Conservation (phyloP, 768 basidiomycete genomes). For the Russula sp. region DNA sequence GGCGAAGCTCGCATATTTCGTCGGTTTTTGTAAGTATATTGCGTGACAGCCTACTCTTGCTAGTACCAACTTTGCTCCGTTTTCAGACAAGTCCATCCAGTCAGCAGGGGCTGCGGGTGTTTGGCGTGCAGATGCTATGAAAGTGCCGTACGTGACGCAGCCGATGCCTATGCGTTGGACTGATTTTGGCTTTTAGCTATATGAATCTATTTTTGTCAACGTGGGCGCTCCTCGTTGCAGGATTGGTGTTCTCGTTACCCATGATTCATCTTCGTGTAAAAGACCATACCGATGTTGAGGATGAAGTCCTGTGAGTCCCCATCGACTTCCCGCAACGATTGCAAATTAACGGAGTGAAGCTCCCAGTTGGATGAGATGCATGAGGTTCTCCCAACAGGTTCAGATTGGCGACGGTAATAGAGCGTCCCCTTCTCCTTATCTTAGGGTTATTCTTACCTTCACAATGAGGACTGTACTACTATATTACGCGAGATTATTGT, state of each 20-base stretch:
- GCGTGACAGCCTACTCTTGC: background rate
- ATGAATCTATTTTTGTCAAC: constrained; percentile 70
- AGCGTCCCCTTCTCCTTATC: background rate
- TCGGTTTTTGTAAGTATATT: constrained; percentile 64
- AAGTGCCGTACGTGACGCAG: constrained; percentile 44
- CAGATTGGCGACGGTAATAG: background rate
- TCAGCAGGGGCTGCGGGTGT: constrained; percentile 67
- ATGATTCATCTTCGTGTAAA: constrained; percentile 69
- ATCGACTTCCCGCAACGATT: background rate
- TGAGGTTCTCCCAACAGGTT: constrained; percentile 3
- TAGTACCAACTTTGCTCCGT: background rate
- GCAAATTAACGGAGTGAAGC: background rate
- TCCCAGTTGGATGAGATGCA: constrained; percentile 11
- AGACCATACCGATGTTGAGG: constrained; percentile 46
- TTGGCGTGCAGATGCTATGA: constrained; percentile 63
- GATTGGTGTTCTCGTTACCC: constrained; percentile 58
- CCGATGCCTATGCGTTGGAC: background rate
- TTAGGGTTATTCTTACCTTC: background rate
- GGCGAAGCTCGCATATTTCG: constrained; percentile 69
- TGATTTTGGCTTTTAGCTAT: constrained; percentile 32
- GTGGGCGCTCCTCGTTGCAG: constrained; percentile 61
- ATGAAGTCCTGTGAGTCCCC: constrained; percentile 44
- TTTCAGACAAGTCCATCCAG: constrained; percentile 63
- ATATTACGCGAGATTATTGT: background rate
- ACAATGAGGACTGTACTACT: constrained; percentile 1